These are phyloP conservation scores for Pythium guiyangense DNA, from an alignment of 352 stramenopile species.

Conservation along the genomic window DNA sequence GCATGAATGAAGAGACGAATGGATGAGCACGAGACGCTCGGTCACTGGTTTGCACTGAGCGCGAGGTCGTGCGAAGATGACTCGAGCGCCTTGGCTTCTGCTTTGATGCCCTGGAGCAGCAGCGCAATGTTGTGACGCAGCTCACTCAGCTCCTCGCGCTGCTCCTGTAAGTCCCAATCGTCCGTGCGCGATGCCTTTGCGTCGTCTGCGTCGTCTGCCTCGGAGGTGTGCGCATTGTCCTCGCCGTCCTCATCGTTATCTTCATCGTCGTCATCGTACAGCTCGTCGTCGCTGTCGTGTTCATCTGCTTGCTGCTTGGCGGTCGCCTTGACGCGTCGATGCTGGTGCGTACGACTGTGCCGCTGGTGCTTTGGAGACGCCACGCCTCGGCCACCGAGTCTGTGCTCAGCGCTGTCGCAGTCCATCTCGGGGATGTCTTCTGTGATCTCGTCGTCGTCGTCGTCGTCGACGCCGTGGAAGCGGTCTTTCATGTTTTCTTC, in stretches of 20 bases:
- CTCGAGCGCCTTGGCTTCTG: conserved; percentile 48
- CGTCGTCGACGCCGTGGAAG: conserved; percentile 22
- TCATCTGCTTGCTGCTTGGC: conserved; percentile 19
- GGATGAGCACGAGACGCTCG: too few species aligned
- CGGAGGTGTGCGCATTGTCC: conserved; percentile 12
- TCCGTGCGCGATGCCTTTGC: conserved; percentile 14
- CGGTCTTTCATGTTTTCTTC: conserved; percentile 67
- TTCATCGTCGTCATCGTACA: conserved; percentile 18
- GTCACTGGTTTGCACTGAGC: too few species aligned
- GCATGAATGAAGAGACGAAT: too few species aligned
- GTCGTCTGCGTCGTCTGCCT: conserved; percentile 10
- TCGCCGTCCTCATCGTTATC: conserved; percentile 22
- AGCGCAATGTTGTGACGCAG: conserved; percentile 63
- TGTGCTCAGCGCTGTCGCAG: conserved; percentile 10
- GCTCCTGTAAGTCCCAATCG: conserved; percentile 51
- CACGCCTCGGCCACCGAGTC: background rate
- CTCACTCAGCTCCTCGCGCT: conserved; percentile 55
- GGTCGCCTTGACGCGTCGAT: background rate
- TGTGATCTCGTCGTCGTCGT: conserved; percentile 52
- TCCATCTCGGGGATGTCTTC: conserved; percentile 60
- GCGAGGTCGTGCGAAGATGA: background rate
- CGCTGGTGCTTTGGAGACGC: conserved; percentile 24
- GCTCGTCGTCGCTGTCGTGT: conserved; percentile 18
- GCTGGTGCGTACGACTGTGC: too few species aligned
- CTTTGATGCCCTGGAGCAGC: conserved; percentile 52